Conservation (phyloP, 768 basidiomycete genomes). For the Auriscalpium orientale region DNA sequence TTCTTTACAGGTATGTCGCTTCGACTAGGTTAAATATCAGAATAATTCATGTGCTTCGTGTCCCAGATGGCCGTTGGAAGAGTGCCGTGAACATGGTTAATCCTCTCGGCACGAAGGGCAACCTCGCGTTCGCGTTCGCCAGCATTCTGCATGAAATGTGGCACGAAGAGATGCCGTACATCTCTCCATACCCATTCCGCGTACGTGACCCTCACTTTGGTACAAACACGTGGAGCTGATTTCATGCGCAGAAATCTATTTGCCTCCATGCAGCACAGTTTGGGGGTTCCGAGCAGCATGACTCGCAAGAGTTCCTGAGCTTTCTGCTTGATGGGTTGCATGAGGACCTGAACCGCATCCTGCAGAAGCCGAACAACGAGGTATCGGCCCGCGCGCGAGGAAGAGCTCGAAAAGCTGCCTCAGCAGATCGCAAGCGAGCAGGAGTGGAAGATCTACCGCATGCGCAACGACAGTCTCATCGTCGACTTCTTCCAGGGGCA, state of each 20-base stretch:
- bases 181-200: conserved; percentile 78
- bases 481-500: conserved; percentile 99
- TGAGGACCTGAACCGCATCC: conserved; percentile 88
- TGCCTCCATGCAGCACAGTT: conserved; percentile 64
- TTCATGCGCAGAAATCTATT: conserved; percentile 41
- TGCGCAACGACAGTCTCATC: conserved; percentile 86
- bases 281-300: conserved; percentile 85
- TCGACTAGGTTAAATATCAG: background rate
- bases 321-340: conserved; percentile 94
- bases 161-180: conserved; percentile 75
- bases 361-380: conserved; percentile 58
- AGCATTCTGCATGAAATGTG: conserved; percentile 81
- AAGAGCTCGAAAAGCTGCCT: conserved; percentile 80
- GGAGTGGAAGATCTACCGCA: conserved; percentile 88
- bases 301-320: conserved; percentile 94
- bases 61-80: conserved; percentile 71
- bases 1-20: conserved; percentile 75
- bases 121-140: conserved; percentile 75
- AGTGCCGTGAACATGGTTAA: conserved; percentile 79
- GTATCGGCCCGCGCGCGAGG: conserved; percentile 76
- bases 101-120: conserved; percentile 81
- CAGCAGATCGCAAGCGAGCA: conserved; percentile 83
- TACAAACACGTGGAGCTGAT: background rate
- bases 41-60: conserved; percentile 5
- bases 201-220: conserved; percentile 31